Evolutionary conservation across 345 rosid species (phyloP).

Genomic region (Moricandia arvensis): DNA sequence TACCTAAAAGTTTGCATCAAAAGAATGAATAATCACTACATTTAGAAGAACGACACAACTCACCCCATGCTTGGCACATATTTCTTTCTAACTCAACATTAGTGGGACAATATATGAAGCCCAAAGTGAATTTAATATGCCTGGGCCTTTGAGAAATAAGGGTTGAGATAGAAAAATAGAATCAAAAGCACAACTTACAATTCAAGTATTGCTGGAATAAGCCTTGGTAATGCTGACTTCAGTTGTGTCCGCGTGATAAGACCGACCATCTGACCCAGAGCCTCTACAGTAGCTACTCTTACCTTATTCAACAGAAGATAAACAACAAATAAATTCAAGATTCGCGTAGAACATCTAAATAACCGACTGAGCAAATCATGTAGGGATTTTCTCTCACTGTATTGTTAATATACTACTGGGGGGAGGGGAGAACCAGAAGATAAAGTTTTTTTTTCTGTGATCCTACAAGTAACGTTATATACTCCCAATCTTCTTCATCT

Average conservation of each 20-base stretch:
- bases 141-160: slow-evolving; percentile 4
- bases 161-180: slow-evolving; percentile 2
- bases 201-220: slow-evolving; percentile 84
- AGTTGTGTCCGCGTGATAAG: slow-evolving; percentile 77
- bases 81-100: background rate
- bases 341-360: slow-evolving; percentile 3
- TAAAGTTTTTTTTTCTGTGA: slow-evolving; percentile 6
- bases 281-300: slow-evolving; percentile 85
- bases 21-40: slow-evolving; percentile 15
- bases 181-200: slow-evolving; percentile 55
- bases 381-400: background rate
- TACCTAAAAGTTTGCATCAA: slow-evolving; percentile 49
- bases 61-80: slow-evolving; percentile 8
- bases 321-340: slow-evolving; percentile 10
- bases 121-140: background rate
- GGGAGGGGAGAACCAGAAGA: background rate
- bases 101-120: slow-evolving; percentile 6
- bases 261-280: slow-evolving; percentile 96
- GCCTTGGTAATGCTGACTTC: slow-evolving; percentile 89
- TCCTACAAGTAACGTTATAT: slow-evolving; percentile 8
- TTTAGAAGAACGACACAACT: background rate
- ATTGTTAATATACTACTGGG: slow-evolving; percentile 11
- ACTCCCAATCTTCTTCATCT: slow-evolving; percentile 5
- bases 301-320: slow-evolving; percentile 55
- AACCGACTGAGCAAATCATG: slow-evolving; percentile 4